Conservation (phyloP, 305 asterid species). For the Solanum hybrid region DNA sequence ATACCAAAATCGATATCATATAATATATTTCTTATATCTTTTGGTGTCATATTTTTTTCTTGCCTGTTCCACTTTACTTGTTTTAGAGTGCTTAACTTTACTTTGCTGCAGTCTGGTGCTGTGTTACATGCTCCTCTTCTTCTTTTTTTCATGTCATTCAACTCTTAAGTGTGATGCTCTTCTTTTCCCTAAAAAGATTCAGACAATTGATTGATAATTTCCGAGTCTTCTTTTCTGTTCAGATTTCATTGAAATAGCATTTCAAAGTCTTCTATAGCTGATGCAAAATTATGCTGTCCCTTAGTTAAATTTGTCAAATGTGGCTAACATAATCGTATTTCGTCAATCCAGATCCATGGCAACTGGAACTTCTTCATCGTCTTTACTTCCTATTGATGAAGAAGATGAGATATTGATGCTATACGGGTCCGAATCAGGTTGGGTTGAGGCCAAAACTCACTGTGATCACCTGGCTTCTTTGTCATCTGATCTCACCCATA, state of each 20-base stretch:
- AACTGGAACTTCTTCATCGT: constrained; percentile 26
- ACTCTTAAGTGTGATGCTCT: not conserved
- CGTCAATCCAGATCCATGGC: not conserved
- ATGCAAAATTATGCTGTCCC: not conserved
- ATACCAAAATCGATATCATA: not conserved
- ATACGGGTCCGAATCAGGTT: constrained; percentile 62
- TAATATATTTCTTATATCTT: not conserved
- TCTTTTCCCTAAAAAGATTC: not conserved
- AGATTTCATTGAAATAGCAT: not conserved
- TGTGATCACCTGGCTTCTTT: constrained; percentile 66
- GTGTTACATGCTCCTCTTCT: not conserved
- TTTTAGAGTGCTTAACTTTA: not conserved
- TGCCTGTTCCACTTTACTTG: not conserved
- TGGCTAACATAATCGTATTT: not conserved
- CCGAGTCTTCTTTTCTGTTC: not conserved
- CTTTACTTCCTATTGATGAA: constrained; percentile 16
- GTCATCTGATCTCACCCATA: constrained; percentile 57
- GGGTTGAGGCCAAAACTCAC: constrained; percentile 82
- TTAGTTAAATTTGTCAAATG: not conserved
- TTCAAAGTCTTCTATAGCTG: not conserved
- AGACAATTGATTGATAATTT: not conserved
- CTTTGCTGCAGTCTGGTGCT: not conserved
- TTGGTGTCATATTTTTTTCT: not conserved
- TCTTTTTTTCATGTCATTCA: not conserved
- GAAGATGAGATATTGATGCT: constrained; percentile 30